Percentiles rank a stretch among this genome's conserved stretches.
phyloP scores from a whole-genome alignment of 2,329 filamentous ascomycete species.

The Metarhizium rileyi region DNA sequence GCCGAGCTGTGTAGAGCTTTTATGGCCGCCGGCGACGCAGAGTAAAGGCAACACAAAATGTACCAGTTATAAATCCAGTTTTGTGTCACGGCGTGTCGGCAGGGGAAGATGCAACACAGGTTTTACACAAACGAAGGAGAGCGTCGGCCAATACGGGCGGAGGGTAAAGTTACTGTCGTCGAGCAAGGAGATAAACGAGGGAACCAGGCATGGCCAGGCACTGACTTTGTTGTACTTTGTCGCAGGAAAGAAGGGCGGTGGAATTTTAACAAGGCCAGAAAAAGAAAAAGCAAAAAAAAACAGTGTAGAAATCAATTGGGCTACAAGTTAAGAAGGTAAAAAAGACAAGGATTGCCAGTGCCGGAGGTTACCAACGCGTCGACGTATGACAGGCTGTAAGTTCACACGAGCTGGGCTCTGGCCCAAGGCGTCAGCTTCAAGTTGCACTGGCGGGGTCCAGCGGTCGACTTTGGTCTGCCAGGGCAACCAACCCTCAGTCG shows the following conservation, averaged over 20 bases:
- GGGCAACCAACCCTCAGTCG: neutral
- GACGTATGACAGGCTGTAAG: neutral
- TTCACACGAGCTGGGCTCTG: neutral
- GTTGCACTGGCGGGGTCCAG: neutral
- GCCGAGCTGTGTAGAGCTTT: neutral
- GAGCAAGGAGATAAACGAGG: neutral
- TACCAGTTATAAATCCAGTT: neutral
- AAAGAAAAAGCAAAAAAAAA: neutral
- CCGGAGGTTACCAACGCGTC: neutral
- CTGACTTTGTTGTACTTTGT: neutral
- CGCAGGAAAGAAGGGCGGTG: neutral
- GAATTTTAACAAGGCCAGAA: neutral
- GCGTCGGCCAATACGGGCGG: neutral
- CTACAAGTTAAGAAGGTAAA: constrained; percentile 1
- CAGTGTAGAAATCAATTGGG: neutral
- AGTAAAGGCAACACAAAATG: neutral
- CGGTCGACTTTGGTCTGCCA: neutral
- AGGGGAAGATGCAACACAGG: neutral
- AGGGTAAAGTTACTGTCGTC: neutral
- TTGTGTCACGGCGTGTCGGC: neutral
- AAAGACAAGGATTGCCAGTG: constrained; percentile 8
- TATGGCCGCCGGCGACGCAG: neutral
- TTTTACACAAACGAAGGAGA: neutral
- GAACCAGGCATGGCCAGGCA: neutral
- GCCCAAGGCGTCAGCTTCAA: too few relatives aligned